A percentile compares a stretch with the other conserved stretches of the same genome.
phyloP scores from a whole-genome alignment of 805 yeast species.

The Wickerhamiella azyma region DNA sequence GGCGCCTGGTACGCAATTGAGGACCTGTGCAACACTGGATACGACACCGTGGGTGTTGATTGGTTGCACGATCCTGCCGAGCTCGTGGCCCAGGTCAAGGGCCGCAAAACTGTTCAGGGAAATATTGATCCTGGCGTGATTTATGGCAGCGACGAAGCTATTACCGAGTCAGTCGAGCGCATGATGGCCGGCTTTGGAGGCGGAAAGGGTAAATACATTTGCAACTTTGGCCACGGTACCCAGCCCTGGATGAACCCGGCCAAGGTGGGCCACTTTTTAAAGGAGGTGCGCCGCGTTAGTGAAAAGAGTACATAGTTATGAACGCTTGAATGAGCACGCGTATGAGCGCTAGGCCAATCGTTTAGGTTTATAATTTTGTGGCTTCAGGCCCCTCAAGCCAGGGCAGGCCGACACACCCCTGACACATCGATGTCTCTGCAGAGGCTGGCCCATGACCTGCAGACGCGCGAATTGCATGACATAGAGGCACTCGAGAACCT shows the following conservation, averaged over 20 bases:
- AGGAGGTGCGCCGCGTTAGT: conserved; percentile 68
- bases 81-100: conserved; percentile 61
- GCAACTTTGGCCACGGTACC: conserved; percentile 96
- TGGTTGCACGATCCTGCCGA: conserved; percentile 80
- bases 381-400: no score
- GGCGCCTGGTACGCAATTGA: conserved; percentile 97
- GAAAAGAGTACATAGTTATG: conserved; percentile 28
- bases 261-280: conserved; percentile 65
- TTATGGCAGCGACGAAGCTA: conserved; percentile 76
- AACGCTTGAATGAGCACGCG: no score
- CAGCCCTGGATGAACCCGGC: conserved; percentile 97
- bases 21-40: conserved; percentile 65
- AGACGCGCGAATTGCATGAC: not conserved
- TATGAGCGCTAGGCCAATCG: no score
- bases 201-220: conserved; percentile 79
- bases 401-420: no score
- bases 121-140: conserved; percentile 91
- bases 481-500: not conserved
- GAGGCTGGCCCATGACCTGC: conserved; percentile 1
- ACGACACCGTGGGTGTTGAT: conserved; percentile 81
- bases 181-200: conserved; percentile 93
- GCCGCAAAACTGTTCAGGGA: conserved; percentile 75
- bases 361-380: no score
- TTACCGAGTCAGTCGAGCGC: conserved; percentile 63
- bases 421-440: conserved; percentile 2